These are phyloP conservation scores for Penicillium odoratum DNA, from an alignment of 495 filamentous ascomycete genomes.

Conservation along the genomic window DNA sequence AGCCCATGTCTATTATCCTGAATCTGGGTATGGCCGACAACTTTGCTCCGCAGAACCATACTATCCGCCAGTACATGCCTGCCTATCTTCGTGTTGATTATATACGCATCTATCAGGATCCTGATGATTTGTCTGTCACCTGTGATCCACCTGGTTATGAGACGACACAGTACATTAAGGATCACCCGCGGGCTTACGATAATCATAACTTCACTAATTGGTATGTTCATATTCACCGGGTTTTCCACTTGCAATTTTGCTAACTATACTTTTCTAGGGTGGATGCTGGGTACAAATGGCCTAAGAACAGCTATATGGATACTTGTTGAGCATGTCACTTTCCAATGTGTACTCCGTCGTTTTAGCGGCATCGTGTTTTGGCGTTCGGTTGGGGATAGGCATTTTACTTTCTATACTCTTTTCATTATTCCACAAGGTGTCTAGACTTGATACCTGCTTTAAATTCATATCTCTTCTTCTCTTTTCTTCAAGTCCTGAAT, in stretches of 20 bases:
- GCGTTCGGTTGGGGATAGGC: slow-evolving; percentile 22
- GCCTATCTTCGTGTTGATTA: slow-evolving; percentile 74
- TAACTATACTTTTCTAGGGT: slow-evolving; percentile 24
- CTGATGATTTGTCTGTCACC: slow-evolving; percentile 57
- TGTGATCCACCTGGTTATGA: slow-evolving; percentile 71
- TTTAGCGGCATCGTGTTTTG: slow-evolving; percentile 40
- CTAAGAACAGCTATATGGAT: slow-evolving; percentile 50
- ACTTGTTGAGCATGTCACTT: slow-evolving; percentile 29
- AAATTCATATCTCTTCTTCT: slow-evolving; percentile 1
- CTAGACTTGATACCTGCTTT: not conserved
- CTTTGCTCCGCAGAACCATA: slow-evolving; percentile 63
- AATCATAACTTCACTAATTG: slow-evolving; percentile 64
- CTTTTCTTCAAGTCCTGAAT: not conserved
- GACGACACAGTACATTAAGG: slow-evolving; percentile 69
- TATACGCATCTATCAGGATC: slow-evolving; percentile 72
- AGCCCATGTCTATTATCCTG: slow-evolving; percentile 68
- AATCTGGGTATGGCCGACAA: slow-evolving; percentile 74
- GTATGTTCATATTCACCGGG: slow-evolving; percentile 21
- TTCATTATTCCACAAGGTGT: not conserved
- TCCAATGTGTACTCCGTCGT: slow-evolving; percentile 21
- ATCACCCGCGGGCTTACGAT: slow-evolving; percentile 61
- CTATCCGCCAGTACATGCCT: slow-evolving; percentile 57
- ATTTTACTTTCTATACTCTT: slow-evolving; percentile 2
- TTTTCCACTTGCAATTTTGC: not conserved
- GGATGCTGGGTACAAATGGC: slow-evolving; percentile 47